Evolutionary conservation across 2,329 filamentous ascomycete species (phyloP).

Genomic region (Saccharata proteae): DNA sequence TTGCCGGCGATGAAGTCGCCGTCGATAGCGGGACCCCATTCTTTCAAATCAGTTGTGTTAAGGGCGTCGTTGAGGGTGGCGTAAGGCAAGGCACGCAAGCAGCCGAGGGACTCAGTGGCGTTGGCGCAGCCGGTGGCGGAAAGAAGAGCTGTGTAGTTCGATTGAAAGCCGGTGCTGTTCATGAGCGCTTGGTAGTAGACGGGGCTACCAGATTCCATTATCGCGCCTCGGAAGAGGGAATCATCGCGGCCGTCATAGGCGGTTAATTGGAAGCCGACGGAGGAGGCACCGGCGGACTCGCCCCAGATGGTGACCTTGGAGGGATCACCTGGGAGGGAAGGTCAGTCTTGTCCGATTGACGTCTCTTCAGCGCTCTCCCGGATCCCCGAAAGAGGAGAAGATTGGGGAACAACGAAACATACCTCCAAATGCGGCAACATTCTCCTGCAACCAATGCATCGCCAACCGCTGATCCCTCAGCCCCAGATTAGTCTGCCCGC

Average conservation of each 20-base stretch:
- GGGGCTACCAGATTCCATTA: conserved; percentile 33
- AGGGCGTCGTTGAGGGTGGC: conserved; percentile 45
- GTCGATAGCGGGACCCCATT: conserved; percentile 38
- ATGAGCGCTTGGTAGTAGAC: conserved; percentile 17
- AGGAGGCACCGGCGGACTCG: conserved; percentile 31
- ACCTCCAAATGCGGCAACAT: conserved; percentile 33
- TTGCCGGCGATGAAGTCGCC: conserved; percentile 43
- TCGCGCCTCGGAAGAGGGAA: conserved; percentile 33
- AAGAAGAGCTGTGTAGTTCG: conserved; percentile 52
- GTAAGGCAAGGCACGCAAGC: conserved; percentile 49
- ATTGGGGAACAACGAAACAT: too few relatives aligned
- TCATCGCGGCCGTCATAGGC: conserved; percentile 37
- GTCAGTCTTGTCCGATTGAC: background rate
- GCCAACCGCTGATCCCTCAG: conserved; percentile 31
- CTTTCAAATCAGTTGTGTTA: conserved; percentile 27
- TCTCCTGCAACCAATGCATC: conserved; percentile 33
- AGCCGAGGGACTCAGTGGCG: conserved; percentile 26
- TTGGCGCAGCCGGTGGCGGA: conserved; percentile 46
- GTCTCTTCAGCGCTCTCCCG: background rate
- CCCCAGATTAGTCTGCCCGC: conserved; percentile 39
- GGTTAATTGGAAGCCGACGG: conserved; percentile 34
- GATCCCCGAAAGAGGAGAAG: background rate
- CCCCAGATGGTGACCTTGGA: conserved; percentile 34
- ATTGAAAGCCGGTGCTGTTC: conserved; percentile 31
- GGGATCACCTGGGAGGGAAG: conserved; percentile 19